A percentile compares a stretch with the other conserved stretches of the same genome.
Conservation (phyloP, 768 basidiomycete genomes). For the Hemileccinum rubropunctum region DNA sequence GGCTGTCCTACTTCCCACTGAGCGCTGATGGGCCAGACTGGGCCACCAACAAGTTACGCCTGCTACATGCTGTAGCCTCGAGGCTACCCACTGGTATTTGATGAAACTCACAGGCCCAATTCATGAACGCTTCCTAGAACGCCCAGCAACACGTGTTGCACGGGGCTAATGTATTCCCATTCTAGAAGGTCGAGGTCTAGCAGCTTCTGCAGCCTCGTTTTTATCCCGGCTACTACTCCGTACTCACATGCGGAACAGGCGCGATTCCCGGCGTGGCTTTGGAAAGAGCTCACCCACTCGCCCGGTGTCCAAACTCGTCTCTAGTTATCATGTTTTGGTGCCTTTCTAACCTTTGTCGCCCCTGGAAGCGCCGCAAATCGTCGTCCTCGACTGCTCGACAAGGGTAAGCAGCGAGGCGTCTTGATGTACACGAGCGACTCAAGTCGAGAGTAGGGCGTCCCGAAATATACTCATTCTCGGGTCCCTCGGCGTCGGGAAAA, state of each 20-base stretch:
- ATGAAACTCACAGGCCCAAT: too few species aligned
- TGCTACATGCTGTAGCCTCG: constrained; percentile 11
- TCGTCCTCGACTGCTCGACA: not conserved
- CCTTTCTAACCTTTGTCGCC: not conserved
- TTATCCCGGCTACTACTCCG: too few species aligned
- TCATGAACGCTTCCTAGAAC: not conserved
- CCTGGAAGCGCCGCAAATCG: not conserved
- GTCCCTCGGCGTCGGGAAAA: constrained; percentile 35
- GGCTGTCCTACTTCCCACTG: too few species aligned
- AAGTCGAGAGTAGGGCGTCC: not conserved
- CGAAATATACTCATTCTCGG: constrained; percentile 22
- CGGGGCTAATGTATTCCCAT: not conserved
- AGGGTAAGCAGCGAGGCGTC: constrained; percentile 8
- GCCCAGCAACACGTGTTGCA: not conserved
- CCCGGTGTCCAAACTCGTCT: too few species aligned
- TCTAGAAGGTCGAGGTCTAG: too few species aligned
- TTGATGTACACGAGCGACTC: not conserved
- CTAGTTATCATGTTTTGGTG: not conserved
- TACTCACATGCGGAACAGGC: too few species aligned
- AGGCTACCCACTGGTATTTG: not conserved
- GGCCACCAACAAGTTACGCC: too few species aligned
- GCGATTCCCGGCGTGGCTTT: too few species aligned
- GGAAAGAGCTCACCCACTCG: too few species aligned
- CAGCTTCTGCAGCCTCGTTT: too few species aligned
- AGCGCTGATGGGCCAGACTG: too few species aligned